Base-by-base conservation (phyloP, 805 yeast species). In the Wickerhamomyces alni region DNA sequence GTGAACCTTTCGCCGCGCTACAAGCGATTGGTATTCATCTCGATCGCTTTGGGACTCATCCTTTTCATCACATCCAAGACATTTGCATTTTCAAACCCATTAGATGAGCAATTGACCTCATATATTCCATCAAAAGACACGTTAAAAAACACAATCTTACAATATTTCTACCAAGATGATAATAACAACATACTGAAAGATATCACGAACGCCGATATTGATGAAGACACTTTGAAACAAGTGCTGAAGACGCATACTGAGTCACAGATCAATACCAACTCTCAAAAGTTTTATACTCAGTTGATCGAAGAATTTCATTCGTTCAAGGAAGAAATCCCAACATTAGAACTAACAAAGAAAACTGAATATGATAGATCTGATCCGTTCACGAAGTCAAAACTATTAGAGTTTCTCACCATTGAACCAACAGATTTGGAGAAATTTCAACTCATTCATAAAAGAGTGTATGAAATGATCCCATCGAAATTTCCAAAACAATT, bases 401-500 rank as follows among this genome's bases (percentile, higher is more conserved):
- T 38, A 18, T 12, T 11, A 5, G 29, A 30, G 17, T 31, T 16
- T 17, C 16, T 38, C 7, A 25, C 11, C 13, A 12, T 38, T 8
- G 29, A 27, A 8, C 18, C 34, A 17, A 15, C 10, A 10, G 24
- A 38, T 29, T 11, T 38, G n/a, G 13, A 15, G 24, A 22, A 13
- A 9, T 30, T 29, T 12, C 17, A 34, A 25, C 8, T 11, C 12
- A 17, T 31, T 11, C 34, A 31, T 31, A 12, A 31, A 31, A 13
- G 19, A 19, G 34, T 31, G 58, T 11, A 31, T 21, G 25, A 31
- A 19, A 13, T 17, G 6, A 12, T 31, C 10, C 34, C 34, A 19
- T 11, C 8, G 8, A 13, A 18, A 40, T 55, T 66, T 17, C 72
- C 72, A n/a, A 36, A 65, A 32, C 54, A 59, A 8, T 47, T 73